Evolutionary conservation across 164 flowering plant genomes (phyloP), one percentile per base, ranked within the genome.

Genomic region (Malania oleifera): DNA sequence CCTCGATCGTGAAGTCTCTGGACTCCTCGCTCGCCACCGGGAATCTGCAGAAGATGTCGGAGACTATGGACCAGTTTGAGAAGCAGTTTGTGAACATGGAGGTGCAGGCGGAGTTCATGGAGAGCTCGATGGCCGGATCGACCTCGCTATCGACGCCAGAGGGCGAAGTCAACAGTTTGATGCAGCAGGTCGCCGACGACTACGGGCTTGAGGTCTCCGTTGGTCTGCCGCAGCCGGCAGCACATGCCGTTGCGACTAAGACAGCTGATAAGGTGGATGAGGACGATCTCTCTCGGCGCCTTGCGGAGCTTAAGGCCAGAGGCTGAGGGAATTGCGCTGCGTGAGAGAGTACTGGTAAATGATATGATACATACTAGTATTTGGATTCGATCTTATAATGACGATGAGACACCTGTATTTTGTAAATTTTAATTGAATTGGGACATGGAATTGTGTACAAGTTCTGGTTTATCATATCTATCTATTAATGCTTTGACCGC

Each of bases 31-130:
- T 83, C 13, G 73, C 73, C 23, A 77, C 86, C 8, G 89, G 84
- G 18, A 81, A 81, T 54, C 25, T 83, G 57, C 88, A 83, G 83
- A 83, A 83, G 80, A 83, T 83, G 85, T 78, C 83, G 13, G 88
- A 83, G 76, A 81, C 86, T 2, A 83, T 83, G 89, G 89, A 83
- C 60, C 68, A 59, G 52, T 83, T 83, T 62, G 89, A 83, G 81
- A 71, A 70, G 70, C 89, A 83, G 75, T 83, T 83, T 65, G 86
- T 83, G 37, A 83, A 83, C 65, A 83, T 83, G 89, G 89, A 83
- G 63, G 89, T 83, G 1, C 84, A 83, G 67, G 89, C 89, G 2
- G 89, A 83, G 78, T 83, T 83, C 45, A 83, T 83, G 89, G 89
- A 83, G 82, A 79, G 72, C 27, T 68, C 86, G 5, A 83, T 83